Conservation (phyloP, 345 rosid genomes). For the Microthlaspi erraticum region DNA sequence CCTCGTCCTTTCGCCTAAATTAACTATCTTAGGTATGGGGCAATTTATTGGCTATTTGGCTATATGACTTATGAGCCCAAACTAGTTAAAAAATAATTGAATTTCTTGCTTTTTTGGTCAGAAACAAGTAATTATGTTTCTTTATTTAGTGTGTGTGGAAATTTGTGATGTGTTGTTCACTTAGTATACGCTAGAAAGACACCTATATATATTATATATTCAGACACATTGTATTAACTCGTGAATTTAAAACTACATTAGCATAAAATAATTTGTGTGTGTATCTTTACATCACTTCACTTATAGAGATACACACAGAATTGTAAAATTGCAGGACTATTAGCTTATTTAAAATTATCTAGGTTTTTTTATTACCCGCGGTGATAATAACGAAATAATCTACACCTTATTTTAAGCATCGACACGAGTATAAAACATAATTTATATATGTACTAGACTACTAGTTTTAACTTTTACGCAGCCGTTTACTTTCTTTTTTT, state of each 20-base stretch:
- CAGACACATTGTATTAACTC: neutral
- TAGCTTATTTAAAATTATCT: neutral
- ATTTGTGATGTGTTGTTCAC: constrained; percentile 3
- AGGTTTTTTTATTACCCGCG: neutral
- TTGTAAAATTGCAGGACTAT: neutral
- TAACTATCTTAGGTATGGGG: constrained; percentile 24
- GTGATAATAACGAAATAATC: neutral
- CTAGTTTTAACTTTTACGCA: neutral
- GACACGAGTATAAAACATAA: neutral
- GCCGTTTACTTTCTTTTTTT: neutral
- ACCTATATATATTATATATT: neutral
- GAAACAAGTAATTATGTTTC: too few species aligned
- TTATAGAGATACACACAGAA: too few species aligned
- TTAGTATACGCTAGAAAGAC: neutral
- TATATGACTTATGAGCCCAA: constrained; percentile 20
- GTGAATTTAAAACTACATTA: neutral
- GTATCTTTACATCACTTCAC: constrained; percentile 1
- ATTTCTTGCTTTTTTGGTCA: neutral
- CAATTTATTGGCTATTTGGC: constrained; percentile 9
- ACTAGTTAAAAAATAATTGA: neutral
- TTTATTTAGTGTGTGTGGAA: too few species aligned
- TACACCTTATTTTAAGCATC: neutral
- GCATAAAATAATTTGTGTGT: neutral
- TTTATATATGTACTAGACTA: too few species aligned
- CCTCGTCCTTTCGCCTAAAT: constrained; percentile 7